A percentile compares a stretch with the other conserved stretches of the same genome.
phyloP scores from a whole-genome alignment of 805 yeast genomes.

The Cyberlindnera petersonii region DNA sequence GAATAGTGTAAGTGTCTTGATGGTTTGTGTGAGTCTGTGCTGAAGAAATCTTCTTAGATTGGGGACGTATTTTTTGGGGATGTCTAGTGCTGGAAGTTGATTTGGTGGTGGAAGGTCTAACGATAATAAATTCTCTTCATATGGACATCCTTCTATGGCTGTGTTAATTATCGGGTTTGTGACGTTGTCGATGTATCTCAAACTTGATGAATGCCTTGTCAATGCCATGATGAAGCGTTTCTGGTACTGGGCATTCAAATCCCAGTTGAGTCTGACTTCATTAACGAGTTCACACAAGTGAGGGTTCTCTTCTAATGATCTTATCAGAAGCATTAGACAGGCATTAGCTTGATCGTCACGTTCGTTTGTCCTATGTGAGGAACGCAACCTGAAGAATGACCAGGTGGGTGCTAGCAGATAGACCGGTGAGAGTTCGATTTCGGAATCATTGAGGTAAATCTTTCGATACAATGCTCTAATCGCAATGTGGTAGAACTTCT shows the following conservation, averaged over 20 bases:
- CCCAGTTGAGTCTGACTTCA: conserved; percentile 43
- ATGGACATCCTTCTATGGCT: conserved; percentile 30
- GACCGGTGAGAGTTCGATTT: conserved; percentile 34
- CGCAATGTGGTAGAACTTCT: conserved; percentile 30
- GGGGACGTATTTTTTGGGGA: conserved; percentile 26
- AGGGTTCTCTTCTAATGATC: conserved; percentile 25
- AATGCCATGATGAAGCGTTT: conserved; percentile 28
- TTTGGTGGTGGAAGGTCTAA: conserved; percentile 32
- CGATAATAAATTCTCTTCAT: conserved; percentile 21
- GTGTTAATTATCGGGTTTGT: conserved; percentile 37
- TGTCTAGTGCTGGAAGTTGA: conserved; percentile 24
- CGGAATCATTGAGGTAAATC: conserved; percentile 39
- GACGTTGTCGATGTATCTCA: conserved; percentile 37
- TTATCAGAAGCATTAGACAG: conserved; percentile 27
- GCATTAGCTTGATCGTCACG: conserved; percentile 31
- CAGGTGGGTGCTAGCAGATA: conserved; percentile 37
- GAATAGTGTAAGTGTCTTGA: conserved; percentile 31
- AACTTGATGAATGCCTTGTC: conserved; percentile 28
- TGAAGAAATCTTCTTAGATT: conserved; percentile 27
- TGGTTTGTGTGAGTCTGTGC: conserved; percentile 20
- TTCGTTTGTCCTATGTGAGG: conserved; percentile 4
- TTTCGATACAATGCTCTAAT: conserved; percentile 32
- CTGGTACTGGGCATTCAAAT: conserved; percentile 32
- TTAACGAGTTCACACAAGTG: conserved; percentile 27
- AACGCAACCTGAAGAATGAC: conserved; percentile 29